phyloP scores from a whole-genome alignment of 495 filamentous ascomycete genomes.

The Neurospora tetraspora region DNA sequence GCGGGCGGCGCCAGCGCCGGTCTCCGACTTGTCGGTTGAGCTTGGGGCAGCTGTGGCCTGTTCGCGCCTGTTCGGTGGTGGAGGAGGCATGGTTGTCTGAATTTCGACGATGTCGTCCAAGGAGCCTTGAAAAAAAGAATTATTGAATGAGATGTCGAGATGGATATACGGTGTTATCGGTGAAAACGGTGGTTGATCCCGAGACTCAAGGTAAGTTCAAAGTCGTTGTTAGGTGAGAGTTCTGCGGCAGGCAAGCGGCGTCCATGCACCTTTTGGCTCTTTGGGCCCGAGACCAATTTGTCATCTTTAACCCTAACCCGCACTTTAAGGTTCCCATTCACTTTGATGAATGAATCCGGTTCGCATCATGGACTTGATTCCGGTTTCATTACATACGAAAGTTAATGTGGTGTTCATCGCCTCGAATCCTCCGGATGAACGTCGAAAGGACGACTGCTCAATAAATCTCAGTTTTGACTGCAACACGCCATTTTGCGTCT shows the following conservation, averaged over 20 bases:
- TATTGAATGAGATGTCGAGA: no score
- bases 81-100: conserved; percentile 6
- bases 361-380: background rate
- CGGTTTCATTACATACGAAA: background rate
- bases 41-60: background rate
- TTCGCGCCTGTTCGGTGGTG: conserved; percentile 9
- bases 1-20: conserved; percentile 41
- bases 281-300: background rate
- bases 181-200: background rate
- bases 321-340: background rate
- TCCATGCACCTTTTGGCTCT: background rate
- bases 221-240: background rate
- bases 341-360: background rate
- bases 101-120: no score
- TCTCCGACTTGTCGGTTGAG: conserved; percentile 4
- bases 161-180: background rate
- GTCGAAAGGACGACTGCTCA: background rate
- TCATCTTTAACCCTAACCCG: background rate
- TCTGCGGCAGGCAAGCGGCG: background rate
- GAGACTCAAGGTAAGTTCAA: background rate
- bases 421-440: background rate
- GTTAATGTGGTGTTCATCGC: background rate
- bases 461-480: background rate
- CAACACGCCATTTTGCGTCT: background rate
- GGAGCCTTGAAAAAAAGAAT: no score